Base-by-base conservation (phyloP, 1,284 basidiomycete genomes). In the Ustilago sp. region DNA sequence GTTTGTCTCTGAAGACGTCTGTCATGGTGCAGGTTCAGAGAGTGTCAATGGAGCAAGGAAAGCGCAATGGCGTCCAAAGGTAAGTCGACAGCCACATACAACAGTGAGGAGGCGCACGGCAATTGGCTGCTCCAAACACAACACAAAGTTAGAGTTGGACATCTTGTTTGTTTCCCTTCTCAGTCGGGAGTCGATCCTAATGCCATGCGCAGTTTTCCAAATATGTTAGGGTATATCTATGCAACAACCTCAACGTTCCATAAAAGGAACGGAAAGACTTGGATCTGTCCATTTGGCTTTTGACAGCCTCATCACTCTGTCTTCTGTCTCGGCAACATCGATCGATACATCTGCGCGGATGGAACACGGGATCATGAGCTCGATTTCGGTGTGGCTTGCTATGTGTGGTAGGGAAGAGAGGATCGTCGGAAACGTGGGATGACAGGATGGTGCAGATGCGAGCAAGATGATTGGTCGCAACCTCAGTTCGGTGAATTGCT, bases 401-500 rank as follows among this genome's bases (percentile, higher is more conserved):
- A 4, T 32, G 15, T 17, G 48, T 32, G 13, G 54, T 41, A 23
- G 9, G 13, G 5, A 31, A 7, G 36, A 28, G 31, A 31, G 28
- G n/a, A 1, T 12, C 11, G 38, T 23, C 0, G 41, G 39, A 19
- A 28, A 5, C 34, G 28, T 12, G 23, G 31, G 48, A 32, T 50
- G 48, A 28, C 23, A 28, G 28, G 48, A 50, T 50, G 31, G 48
- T 34, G 48, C 23, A 45, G 59, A 59, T 55, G 11, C 41, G 32
- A 52, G 35, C 17, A 36, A 34, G 34, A 34, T 41, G 52, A 59
- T 64, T 64, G 62, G 62, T 35, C 32, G 11, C 12, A 19, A 31
- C 48, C 52, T 60, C 57, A 52, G 57, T 45, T 59, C 63, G 63
- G 63, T 35, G 34, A 65, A 59, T 64, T 64, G 38, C 62, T 23